Evolutionary conservation across 441 rosid species (phyloP).

Genomic region (Capsella rubella): DNA sequence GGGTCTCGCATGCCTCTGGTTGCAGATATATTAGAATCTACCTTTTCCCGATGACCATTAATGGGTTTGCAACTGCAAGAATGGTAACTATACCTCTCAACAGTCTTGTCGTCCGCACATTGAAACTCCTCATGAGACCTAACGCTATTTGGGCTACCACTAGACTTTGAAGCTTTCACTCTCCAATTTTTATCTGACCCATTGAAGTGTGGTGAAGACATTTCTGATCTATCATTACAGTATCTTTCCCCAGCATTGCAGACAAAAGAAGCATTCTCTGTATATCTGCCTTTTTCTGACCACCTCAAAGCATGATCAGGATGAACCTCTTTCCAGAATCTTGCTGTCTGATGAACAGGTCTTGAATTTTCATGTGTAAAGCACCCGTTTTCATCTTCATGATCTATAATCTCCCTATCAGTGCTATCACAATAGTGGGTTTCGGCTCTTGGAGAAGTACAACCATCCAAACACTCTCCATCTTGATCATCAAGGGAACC

Average conservation of each 20-base stretch:
- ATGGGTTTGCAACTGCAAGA: constrained; percentile 1
- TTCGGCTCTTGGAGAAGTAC: constrained; percentile 43
- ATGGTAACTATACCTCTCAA: not conserved
- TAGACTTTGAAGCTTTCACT: constrained; percentile 1
- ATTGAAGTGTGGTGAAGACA: not conserved
- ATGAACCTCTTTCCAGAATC: constrained; percentile 61
- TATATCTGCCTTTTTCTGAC: constrained; percentile 66
- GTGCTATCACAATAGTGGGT: constrained; percentile 54
- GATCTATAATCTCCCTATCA: constrained; percentile 58
- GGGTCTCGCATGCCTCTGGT: constrained; percentile 9
- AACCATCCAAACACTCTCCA: constrained; percentile 48
- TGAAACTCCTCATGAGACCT: constrained; percentile 9
- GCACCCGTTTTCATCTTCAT: constrained; percentile 59
- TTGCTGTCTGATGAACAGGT: constrained; percentile 62
- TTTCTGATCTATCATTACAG: constrained; percentile 10
- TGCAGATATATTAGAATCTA: constrained; percentile 1
- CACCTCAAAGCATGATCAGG: constrained; percentile 62
- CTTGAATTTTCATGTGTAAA: constrained; percentile 59
- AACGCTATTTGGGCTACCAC: constrained; percentile 10
- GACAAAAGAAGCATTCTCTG: constrained; percentile 57
- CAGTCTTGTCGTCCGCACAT: not conserved
- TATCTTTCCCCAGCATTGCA: constrained; percentile 49
- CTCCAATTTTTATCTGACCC: not conserved
- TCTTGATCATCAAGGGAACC: constrained; percentile 60
- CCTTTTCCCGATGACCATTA: not conserved